These are phyloP conservation scores for Lipomyces chichibuensis DNA, from an alignment of 805 yeast genomes.

Conservation along the genomic window DNA sequence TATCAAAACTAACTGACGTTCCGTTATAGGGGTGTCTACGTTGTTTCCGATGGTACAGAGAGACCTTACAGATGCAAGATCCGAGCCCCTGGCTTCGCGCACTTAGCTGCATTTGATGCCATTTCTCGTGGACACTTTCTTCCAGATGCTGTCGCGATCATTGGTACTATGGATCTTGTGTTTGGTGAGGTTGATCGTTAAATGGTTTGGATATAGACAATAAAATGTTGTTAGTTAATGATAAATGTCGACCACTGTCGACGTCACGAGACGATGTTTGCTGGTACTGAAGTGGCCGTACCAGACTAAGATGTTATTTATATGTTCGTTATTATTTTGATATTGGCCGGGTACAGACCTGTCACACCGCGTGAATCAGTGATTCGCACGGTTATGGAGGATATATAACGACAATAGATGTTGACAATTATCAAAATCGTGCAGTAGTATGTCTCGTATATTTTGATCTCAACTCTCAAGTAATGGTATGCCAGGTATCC, in stretches of 20 bases:
- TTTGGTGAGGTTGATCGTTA: conserved; percentile 93
- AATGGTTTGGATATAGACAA: neutral
- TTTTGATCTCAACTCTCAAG: too few species aligned
- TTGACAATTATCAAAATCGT: too few species aligned
- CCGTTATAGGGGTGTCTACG: conserved; percentile 61
- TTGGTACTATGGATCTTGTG: conserved; percentile 94
- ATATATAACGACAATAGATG: too few species aligned
- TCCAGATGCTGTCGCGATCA: conserved; percentile 91
- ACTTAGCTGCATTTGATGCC: conserved; percentile 85
- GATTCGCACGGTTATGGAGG: neutral
- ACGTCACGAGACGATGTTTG: neutral
- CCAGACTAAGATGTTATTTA: neutral
- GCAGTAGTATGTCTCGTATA: too few species aligned
- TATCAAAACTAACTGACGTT: neutral
- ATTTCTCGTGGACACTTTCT: conserved; percentile 82
- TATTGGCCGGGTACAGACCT: neutral
- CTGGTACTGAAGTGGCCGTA: neutral
- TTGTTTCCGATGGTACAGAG: conserved; percentile 86
- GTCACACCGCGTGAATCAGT: neutral
- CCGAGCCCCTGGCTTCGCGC: conserved; percentile 94
- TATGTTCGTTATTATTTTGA: neutral
- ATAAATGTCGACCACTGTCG: neutral
- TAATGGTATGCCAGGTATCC: too few species aligned
- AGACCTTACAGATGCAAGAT: conserved; percentile 91
- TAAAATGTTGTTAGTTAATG: neutral